Evolutionary conservation across 768 basidiomycete genomes (phyloP).

Genomic region (Phallus indusiatus): DNA sequence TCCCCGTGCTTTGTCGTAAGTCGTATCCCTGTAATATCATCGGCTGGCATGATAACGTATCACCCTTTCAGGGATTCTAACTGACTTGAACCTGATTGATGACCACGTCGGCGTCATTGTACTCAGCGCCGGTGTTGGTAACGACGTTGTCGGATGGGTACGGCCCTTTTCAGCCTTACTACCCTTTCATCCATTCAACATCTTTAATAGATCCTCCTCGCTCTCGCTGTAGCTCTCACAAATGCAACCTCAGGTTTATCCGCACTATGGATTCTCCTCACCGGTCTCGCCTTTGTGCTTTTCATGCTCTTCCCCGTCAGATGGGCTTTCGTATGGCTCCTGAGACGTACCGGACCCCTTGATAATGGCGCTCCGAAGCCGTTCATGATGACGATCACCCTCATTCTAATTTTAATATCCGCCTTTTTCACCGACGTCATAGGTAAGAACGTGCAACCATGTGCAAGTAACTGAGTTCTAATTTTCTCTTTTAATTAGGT

Average conservation of each 20-base stretch:
- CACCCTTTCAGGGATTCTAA: slow-evolving; percentile 49
- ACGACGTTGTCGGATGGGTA: slow-evolving; percentile 39
- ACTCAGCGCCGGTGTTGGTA: slow-evolving; percentile 75
- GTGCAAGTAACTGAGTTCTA: slow-evolving; percentile 1
- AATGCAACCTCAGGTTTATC: slow-evolving; percentile 66
- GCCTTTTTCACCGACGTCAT: slow-evolving; percentile 86
- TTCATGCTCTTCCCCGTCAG: slow-evolving; percentile 57
- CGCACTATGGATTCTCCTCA: slow-evolving; percentile 74
- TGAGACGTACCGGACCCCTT: slow-evolving; percentile 56
- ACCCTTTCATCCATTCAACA: slow-evolving; percentile 7
- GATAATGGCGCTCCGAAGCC: slow-evolving; percentile 65
- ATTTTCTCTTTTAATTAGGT: slow-evolving; percentile 6
- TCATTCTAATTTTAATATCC: slow-evolving; percentile 63
- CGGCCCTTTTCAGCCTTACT: not conserved
- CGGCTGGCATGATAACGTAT: too few species aligned
- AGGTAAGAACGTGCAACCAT: slow-evolving; percentile 45
- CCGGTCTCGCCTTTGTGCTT: slow-evolving; percentile 52
- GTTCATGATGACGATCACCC: slow-evolving; percentile 67
- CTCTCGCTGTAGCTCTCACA: slow-evolving; percentile 74
- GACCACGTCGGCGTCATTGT: slow-evolving; percentile 79
- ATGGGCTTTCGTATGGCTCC: slow-evolving; percentile 59
- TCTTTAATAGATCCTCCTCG: slow-evolving; percentile 67
- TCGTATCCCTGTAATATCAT: not conserved
- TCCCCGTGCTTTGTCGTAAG: slow-evolving; percentile 67
- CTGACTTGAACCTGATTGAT: slow-evolving; percentile 71